Conservation (phyloP, 1,284 basidiomycete species). For the Pholiota adiposa region DNA sequence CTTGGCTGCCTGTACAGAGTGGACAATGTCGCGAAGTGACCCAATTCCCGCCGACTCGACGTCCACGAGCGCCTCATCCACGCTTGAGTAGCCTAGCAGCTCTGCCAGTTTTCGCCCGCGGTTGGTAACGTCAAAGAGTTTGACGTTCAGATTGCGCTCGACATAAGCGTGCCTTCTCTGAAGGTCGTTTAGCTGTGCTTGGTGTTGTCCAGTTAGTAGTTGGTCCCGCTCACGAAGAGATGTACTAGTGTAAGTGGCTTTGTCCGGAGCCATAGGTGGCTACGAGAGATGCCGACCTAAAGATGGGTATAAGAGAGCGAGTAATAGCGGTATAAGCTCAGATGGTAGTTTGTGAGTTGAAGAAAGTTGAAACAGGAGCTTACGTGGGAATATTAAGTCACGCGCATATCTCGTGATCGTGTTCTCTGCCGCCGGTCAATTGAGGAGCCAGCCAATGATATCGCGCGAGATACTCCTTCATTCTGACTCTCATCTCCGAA, state of each 20-base stretch:
- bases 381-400: neutral
- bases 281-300: neutral
- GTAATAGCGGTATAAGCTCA: too few species aligned
- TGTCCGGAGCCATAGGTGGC: neutral
- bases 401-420: neutral
- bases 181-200: constrained; percentile 33
- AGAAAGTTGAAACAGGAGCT: too few species aligned
- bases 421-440: neutral
- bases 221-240: constrained; percentile 39
- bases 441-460: too few species aligned
- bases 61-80: constrained; percentile 39
- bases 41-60: constrained; percentile 38
- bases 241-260: neutral
- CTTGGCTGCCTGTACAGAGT: constrained; percentile 35
- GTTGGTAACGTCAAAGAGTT: constrained; percentile 36
- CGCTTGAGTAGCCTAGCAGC: constrained; percentile 40
- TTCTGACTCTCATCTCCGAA: too few species aligned
- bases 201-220: constrained; percentile 34
- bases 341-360: too few species aligned
- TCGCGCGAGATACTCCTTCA: too few species aligned
- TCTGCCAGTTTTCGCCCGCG: constrained; percentile 36
- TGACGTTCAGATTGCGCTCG: constrained; percentile 33
- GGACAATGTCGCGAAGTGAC: constrained; percentile 38
- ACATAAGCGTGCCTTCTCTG: constrained; percentile 35
- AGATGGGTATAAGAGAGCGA: too few species aligned